Evolutionary conservation across 2,329 filamentous ascomycete genomes (phyloP), one percentile per base, ranked within the genome.

Genomic region (Metarhizium album): DNA sequence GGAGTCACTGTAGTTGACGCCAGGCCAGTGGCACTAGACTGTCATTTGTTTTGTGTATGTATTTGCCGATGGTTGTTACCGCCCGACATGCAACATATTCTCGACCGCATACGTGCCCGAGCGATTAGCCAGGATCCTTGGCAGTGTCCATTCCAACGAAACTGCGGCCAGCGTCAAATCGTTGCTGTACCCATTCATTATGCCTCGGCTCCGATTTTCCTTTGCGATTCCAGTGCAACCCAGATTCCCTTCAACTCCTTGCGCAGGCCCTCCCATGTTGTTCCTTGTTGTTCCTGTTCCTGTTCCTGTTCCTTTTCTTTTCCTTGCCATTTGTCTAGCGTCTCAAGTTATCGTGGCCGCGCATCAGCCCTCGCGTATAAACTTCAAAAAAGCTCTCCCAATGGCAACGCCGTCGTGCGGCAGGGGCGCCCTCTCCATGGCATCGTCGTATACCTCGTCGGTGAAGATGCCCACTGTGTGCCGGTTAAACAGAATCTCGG

Each of bases 371-470:
- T 88, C 83, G 46, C 81, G 69, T 59, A 94, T 65, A 58, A 97
- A 95, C 43, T 76, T 79, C 61, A 96, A 64, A 64, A 96, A 94
- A 0, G 81, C 83, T 55, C 76, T 74, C 0, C 82, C 84, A 49
- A 95, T 82, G 3, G 74, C 69, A n/a, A 93, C 73, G 1, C 91
- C 90, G 64, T 96, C 90, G 56, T 96, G 89, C 50, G 79, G 72
- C 33, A 81, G 74, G 8, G 70, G 71, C 2, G 84, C 84, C 53
- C 87, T 78, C 7, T 68, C 70, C 63, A 90, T 78, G 24, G 79
- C 87, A 58, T 87, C 84, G 51, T 80, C 68, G 58, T 80, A 91
- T 53, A 84, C 67, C 18, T 80, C 80, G 51, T 90, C 81, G 50
- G 75, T 69, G 56, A 95, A 86, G 22, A 93, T 73, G 1, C 87